phyloP scores from a whole-genome alignment of 2,329 filamentous ascomycete species.

The Hypoxylon sp. region DNA sequence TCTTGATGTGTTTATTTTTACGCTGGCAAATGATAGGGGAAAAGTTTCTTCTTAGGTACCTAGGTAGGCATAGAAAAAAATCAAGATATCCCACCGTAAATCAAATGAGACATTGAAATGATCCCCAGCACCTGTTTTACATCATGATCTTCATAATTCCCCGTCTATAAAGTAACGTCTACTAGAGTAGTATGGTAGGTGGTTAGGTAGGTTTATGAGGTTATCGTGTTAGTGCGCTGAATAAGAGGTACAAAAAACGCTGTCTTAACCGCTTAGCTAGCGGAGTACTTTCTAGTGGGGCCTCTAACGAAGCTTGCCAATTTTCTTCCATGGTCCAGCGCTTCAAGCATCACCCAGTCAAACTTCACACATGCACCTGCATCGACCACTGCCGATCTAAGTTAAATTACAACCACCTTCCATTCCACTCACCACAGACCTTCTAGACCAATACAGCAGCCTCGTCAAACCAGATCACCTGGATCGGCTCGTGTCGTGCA shows the following conservation, averaged over 20 bases:
- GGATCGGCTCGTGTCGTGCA: conserved; percentile 1
- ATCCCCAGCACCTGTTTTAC: too few species aligned
- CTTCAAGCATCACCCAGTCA: background rate
- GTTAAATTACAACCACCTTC: conserved; percentile 15
- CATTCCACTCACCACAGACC: background rate
- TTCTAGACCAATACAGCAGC: background rate
- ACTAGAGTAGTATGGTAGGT: too few species aligned
- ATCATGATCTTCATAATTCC: too few species aligned
- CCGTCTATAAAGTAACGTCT: too few species aligned
- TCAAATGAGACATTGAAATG: too few species aligned
- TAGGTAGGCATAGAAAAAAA: background rate
- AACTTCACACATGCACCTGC: background rate
- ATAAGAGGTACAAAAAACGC: conserved; percentile 11
- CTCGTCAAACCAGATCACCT: background rate
- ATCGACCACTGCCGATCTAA: background rate
- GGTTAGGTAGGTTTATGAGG: too few species aligned
- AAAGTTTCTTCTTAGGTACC: background rate
- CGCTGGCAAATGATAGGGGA: conserved; percentile 3
- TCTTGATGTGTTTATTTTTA: conserved; percentile 1
- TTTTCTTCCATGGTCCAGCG: conserved; percentile 13
- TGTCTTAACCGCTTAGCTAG: conserved; percentile 7
- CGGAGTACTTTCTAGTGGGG: conserved; percentile 26
- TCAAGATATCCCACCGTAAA: conserved; percentile 10
- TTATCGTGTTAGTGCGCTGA: conserved; percentile 13
- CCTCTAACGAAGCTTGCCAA: conserved; percentile 24